These are phyloP conservation scores for Crithidia sp. DNA, from an alignment of 208 protist genomes.

Conservation along the genomic window DNA sequence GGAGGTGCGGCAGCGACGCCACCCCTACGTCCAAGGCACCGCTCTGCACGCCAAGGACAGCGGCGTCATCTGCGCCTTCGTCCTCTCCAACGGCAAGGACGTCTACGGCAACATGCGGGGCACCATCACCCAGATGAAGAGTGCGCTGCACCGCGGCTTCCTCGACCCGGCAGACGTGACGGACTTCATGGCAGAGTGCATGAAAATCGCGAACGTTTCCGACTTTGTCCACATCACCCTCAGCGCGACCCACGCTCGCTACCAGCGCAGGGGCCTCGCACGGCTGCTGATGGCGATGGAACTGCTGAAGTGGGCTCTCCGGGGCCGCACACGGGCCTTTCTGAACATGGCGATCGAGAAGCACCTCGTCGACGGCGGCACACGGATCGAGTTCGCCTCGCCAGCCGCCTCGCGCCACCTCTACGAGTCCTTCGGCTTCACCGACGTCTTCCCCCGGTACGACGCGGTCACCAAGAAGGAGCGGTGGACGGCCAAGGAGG, in stretches of 20 bases:
- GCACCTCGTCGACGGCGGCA: constrained; percentile 63
- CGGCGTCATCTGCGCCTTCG: constrained; percentile 52
- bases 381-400: constrained; percentile 63
- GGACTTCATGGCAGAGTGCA: constrained; percentile 57
- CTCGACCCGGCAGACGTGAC: constrained; percentile 37
- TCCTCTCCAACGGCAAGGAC: constrained; percentile 84
- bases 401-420: constrained; percentile 62
- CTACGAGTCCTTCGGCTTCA: constrained; percentile 79
- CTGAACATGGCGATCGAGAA: constrained; percentile 91
- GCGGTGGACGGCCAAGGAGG: constrained; percentile 81
- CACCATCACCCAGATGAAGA: constrained; percentile 81
- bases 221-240: constrained; percentile 89
- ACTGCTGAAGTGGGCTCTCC: constrained; percentile 76
- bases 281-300: constrained; percentile 76
- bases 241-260: constrained; percentile 69
- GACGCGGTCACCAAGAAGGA: constrained; percentile 64
- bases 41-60: constrained; percentile 30
- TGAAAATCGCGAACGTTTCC: constrained; percentile 64
- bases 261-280: constrained; percentile 65
- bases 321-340: constrained; percentile 72
- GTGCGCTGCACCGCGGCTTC: constrained; percentile 55
- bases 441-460: constrained; percentile 78
- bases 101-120: constrained; percentile 78
- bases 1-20: constrained; percentile 45
- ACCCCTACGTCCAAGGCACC: constrained; percentile 81